A percentile compares a stretch with the other conserved stretches of the same genome.
phyloP scores from a whole-genome alignment of 2,329 filamentous ascomycete genomes.

The Sarocladium strictum region DNA sequence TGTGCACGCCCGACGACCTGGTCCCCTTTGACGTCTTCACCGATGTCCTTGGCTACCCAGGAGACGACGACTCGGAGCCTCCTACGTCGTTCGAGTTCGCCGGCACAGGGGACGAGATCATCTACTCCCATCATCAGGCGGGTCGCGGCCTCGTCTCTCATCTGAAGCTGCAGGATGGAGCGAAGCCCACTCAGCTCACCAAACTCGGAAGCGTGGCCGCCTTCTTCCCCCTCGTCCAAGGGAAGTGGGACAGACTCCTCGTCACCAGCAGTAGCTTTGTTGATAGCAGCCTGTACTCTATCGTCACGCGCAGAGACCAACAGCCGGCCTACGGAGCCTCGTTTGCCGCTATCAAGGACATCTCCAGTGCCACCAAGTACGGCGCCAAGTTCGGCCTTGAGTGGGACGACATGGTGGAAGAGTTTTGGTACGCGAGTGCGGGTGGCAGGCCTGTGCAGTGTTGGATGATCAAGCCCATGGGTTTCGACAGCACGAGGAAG shows the following conservation, averaged over 20 bases:
- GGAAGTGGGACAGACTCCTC: constrained; percentile 24
- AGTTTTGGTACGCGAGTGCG: constrained; percentile 34
- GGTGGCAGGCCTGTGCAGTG: constrained; percentile 30
- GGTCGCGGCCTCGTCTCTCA: constrained; percentile 27
- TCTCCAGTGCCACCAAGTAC: constrained; percentile 25
- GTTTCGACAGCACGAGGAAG: constrained; percentile 28
- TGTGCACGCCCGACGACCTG: constrained; percentile 15
- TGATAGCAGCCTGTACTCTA: constrained; percentile 31
- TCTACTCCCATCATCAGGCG: constrained; percentile 26
- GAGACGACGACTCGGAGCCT: constrained; percentile 17
- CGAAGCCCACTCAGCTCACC: constrained; percentile 19
- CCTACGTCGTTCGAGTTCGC: constrained; percentile 29
- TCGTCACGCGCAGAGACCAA: constrained; percentile 23
- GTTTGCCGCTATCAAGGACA: constrained; percentile 13
- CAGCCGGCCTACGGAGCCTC: too few relatives aligned
- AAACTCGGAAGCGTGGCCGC: constrained; percentile 21
- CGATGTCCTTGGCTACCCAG: constrained; percentile 11
- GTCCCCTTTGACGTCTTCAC: constrained; percentile 11
- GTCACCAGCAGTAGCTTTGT: constrained; percentile 31
- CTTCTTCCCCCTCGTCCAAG: constrained; percentile 21
- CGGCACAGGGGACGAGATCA: constrained; percentile 23
- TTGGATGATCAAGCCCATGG: constrained; percentile 31
- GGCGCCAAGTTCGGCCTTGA: constrained; percentile 27
- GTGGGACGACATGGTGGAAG: constrained; percentile 26
- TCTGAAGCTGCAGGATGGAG: constrained; percentile 24